These are phyloP conservation scores for Diplosphaera chodatii DNA, from an alignment of 139 green algal species.

Conservation along the genomic window DNA sequence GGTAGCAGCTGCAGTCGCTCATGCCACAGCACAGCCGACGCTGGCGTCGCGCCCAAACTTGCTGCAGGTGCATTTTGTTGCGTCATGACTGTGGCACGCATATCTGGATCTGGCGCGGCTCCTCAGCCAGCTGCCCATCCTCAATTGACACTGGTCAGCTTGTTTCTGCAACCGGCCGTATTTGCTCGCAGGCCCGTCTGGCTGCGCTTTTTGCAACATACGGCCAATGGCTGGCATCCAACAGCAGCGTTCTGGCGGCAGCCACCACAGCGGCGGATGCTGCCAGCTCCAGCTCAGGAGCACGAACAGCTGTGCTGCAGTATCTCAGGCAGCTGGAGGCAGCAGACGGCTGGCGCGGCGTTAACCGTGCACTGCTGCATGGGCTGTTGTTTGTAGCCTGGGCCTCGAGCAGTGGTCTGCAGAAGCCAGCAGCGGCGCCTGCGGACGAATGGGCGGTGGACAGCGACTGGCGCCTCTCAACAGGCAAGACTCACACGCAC, in stretches of 20 bases:
- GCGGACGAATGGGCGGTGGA: not conserved
- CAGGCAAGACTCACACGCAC: not conserved
- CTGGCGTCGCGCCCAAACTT: not conserved
- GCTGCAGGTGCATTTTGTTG: not conserved
- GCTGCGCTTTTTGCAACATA: not conserved
- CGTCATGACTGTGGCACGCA: too few relatives aligned
- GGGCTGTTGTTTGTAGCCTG: not conserved
- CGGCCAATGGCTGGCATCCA: not conserved
- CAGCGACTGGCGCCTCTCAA: not conserved
- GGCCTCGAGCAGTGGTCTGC: not conserved
- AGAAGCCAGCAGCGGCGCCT: too few relatives aligned
- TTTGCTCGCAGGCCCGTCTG: not conserved
- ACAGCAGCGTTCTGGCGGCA: too few relatives aligned
- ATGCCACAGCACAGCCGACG: not conserved
- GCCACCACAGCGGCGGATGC: too few relatives aligned
- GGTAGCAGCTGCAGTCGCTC: not conserved
- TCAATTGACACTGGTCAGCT: too few relatives aligned
- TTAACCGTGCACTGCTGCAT: not conserved
- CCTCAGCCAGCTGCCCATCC: too few relatives aligned
- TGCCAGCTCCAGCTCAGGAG: too few relatives aligned
- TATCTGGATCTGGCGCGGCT: too few relatives aligned
- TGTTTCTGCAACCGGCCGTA: too few relatives aligned
- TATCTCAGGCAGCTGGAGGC: not conserved
- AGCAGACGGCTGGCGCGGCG: not conserved
- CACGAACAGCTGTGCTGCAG: not conserved